These are phyloP conservation scores for Umbelopsis vinacea DNA, from an alignment of 192 early-diverging fungal genomes.

Conservation along the genomic window DNA sequence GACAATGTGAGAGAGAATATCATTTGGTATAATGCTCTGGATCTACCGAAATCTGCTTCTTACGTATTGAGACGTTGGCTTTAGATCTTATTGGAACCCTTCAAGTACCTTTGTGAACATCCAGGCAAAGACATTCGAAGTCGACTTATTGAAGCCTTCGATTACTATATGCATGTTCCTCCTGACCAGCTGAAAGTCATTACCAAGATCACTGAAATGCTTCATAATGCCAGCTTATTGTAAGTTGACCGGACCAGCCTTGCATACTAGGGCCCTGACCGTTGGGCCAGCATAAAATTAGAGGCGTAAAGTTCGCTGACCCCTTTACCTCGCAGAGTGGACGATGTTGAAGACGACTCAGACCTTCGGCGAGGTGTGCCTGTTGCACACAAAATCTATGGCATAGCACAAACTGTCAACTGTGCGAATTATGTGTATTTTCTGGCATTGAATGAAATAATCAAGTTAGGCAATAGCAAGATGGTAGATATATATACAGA, in stretches of 20 bases:
- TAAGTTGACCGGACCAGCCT: constrained; percentile 39
- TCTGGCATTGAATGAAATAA: constrained; percentile 80
- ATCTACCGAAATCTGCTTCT: background rate
- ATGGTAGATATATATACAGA: constrained; percentile 88
- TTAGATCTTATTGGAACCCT: constrained; percentile 93
- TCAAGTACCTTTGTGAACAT: constrained; percentile 79
- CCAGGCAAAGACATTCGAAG: constrained; percentile 95
- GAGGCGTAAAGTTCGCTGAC: background rate
- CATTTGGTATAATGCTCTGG: background rate
- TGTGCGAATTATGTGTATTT: constrained; percentile 99
- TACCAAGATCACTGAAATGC: constrained; percentile 85
- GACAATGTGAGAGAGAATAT: background rate
- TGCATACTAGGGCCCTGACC: background rate
- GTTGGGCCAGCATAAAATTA: too few species aligned
- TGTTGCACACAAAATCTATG: constrained; percentile 97
- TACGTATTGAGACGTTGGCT: background rate
- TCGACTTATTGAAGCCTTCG: constrained; percentile 91
- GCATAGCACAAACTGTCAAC: constrained; percentile 90
- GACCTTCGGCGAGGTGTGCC: constrained; percentile 85
- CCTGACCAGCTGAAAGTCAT: constrained; percentile 69
- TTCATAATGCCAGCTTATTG: constrained; percentile 94
- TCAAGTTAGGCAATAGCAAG: constrained; percentile 64
- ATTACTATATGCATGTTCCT: constrained; percentile 85
- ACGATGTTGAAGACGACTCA: constrained; percentile 97
- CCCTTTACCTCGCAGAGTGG: constrained; percentile 62